Conservation (phyloP, 2,329 filamentous ascomycete genomes). For the Dothideomycetes sp. region DNA sequence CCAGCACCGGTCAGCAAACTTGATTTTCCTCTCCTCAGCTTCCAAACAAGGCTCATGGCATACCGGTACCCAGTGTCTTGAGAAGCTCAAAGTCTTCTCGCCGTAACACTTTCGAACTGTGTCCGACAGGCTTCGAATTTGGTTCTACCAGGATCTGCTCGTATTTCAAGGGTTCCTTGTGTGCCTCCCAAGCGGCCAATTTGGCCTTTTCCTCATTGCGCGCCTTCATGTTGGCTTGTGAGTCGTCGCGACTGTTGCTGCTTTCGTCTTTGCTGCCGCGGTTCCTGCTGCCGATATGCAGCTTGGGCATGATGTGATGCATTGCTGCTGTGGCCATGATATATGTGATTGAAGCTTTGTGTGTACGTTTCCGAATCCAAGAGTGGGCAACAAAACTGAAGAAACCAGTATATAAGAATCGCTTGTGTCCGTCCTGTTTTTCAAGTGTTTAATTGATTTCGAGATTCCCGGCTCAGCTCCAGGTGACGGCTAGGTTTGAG, state of each 20-base stretch:
- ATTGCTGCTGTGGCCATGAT: conserved; percentile 16
- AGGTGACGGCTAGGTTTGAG: no score
- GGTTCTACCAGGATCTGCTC: conserved; percentile 36
- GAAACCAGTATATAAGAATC: no score
- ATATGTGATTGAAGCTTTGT: no score
- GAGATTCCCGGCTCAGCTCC: no score
- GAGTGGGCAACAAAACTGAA: no score
- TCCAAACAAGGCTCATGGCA: conserved; percentile 1
- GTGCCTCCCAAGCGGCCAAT: conserved; percentile 39
- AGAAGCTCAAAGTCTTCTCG: conserved; percentile 60
- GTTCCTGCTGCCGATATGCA: conserved; percentile 26
- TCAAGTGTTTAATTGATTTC: no score
- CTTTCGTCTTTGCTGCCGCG: conserved; percentile 19
- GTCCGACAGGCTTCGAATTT: conserved; percentile 37
- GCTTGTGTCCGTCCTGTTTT: no score
- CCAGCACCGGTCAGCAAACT: neutral
- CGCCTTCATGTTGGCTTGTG: conserved; percentile 21
- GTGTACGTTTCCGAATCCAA: no score
- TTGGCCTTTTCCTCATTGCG: conserved; percentile 40
- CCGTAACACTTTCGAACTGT: conserved; percentile 38
- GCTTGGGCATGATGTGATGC: conserved; percentile 26
- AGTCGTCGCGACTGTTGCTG: conserved; percentile 18
- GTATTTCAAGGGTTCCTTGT: conserved; percentile 34
- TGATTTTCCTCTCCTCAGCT: neutral
- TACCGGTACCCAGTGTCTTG: conserved; percentile 68